These are phyloP conservation scores for Aspergillus ustus DNA, from an alignment of 2,329 filamentous ascomycete species.

Conservation along the genomic window DNA sequence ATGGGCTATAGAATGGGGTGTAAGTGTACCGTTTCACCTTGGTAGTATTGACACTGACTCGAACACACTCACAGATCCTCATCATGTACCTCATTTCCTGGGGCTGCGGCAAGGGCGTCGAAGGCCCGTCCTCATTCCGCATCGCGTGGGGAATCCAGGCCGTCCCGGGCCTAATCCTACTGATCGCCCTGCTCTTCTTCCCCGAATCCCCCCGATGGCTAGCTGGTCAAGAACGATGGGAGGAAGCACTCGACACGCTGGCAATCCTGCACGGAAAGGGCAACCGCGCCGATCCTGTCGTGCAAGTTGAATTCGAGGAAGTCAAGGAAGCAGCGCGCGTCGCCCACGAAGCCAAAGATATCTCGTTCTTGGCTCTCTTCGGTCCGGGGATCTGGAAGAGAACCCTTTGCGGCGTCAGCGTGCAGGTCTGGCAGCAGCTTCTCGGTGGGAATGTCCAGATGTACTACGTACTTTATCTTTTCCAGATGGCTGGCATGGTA, in stretches of 20 bases:
- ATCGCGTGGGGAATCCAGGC: constrained; percentile 68
- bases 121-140: constrained; percentile 55
- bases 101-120: constrained; percentile 39
- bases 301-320: constrained; percentile 57
- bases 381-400: not conserved
- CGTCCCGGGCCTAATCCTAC: constrained; percentile 61
- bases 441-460: not conserved
- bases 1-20: constrained; percentile 49
- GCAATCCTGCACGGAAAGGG: constrained; percentile 63
- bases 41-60: not conserved
- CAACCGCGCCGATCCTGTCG: constrained; percentile 57
- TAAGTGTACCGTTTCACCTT: not conserved
- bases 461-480: constrained; percentile 54
- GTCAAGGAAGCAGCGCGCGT: constrained; percentile 40
- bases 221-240: constrained; percentile 62
- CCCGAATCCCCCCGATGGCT: constrained; percentile 67
- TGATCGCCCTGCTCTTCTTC: constrained; percentile 60
- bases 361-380: not conserved
- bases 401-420: not conserved
- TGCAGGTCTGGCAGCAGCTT: constrained; percentile 15
- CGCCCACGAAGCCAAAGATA: constrained; percentile 37
- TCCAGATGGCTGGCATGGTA: constrained; percentile 61
- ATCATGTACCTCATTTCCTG: constrained; percentile 52
- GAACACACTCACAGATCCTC: constrained; percentile 32
- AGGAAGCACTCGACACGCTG: constrained; percentile 56